Evolutionary conservation across 2,329 filamentous ascomycete species (phyloP).

Genomic region (Talaromyces sp.): DNA sequence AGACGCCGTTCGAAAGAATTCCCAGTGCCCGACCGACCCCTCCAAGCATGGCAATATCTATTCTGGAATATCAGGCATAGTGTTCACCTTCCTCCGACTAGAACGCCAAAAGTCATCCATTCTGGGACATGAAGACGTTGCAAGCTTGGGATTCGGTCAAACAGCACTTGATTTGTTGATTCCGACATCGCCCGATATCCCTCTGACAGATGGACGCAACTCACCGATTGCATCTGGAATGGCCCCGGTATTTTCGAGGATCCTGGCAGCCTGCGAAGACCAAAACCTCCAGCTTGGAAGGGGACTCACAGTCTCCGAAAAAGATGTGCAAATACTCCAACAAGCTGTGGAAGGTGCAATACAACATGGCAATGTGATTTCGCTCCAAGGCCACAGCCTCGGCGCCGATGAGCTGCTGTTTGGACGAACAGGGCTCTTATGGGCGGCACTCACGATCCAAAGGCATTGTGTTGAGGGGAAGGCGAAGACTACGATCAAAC

Average conservation of each 20-base stretch:
- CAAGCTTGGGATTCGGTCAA: slow-evolving; percentile 18
- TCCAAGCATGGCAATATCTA: slow-evolving; percentile 25
- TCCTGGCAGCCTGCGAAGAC: slow-evolving; percentile 18
- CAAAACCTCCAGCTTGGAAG: slow-evolving; percentile 3
- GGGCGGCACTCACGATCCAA: slow-evolving; percentile 31
- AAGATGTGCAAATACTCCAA: slow-evolving; percentile 25
- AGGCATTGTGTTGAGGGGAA: slow-evolving; percentile 18
- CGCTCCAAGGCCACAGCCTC: slow-evolving; percentile 21
- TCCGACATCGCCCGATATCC: slow-evolving; percentile 18
- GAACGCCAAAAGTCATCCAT: slow-evolving; percentile 28
- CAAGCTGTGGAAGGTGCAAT: slow-evolving; percentile 26
- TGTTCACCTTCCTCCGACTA: slow-evolving; percentile 34
- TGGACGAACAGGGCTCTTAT: slow-evolving; percentile 34
- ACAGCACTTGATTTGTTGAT: slow-evolving; percentile 26
- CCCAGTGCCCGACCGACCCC: slow-evolving; percentile 19
- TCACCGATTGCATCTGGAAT: slow-evolving; percentile 30
- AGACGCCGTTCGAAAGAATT: slow-evolving; percentile 20
- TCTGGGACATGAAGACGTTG: background rate
- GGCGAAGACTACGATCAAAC: slow-evolving; percentile 8
- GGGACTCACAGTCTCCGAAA: slow-evolving; percentile 13
- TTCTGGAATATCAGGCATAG: slow-evolving; percentile 28
- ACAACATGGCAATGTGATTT: slow-evolving; percentile 21
- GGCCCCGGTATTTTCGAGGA: slow-evolving; percentile 18
- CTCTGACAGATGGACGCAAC: slow-evolving; percentile 23
- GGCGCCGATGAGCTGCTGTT: slow-evolving; percentile 36